Base-by-base conservation (phyloP, 2,329 filamentous ascomycete species). In the Trichoderma hamatum region DNA sequence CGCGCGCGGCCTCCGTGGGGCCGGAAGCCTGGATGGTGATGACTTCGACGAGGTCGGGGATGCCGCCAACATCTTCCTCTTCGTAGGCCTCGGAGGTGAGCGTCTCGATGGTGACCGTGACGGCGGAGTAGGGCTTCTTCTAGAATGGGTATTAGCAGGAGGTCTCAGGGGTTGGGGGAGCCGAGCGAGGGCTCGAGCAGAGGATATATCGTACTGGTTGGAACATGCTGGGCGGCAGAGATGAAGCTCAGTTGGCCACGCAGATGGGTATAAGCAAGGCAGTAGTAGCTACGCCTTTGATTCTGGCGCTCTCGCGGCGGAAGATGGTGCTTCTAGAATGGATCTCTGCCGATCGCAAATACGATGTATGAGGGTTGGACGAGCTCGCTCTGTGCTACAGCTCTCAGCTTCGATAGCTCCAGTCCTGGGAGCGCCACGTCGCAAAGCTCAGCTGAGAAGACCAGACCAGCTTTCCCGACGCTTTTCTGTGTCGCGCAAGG, bases 11-110 rank as follows among this genome's bases (percentile, higher is more conserved):
- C 83, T 99, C 96, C 14, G 89, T 87, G 1, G 96, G 93, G 0
- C 96, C 96, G 7, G 92, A 92, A 30, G 87, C 86, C 80, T 99
- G 96, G 70, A 99, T 89, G 73, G 92, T 91, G 78, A 99, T 92
- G 68, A 96, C 93, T 80, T 99, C 96, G 72, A 98, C 92, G 28
- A 99, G 88, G 75, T 98, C 94, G 51, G 95, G 92, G 72, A 99
- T 93, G 28, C 95, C 96, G 75, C 92, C 91, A 46, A 96, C 84
- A 78, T 98, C 94, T 78, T 98, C 93, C 77, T 96, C 93, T 70
- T 96, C 91, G 80, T 92, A 96, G 71, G 91, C 85, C 80, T 97
- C 95, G 76, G 92, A 91, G 1, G 95, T 98, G 74, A 98, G 87
- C 70, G 90, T 90, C 80, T 98, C 96, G 75, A 99, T 88, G 72